Evolutionary conservation across 768 basidiomycete genomes (phyloP).

Genomic region (Boletus rubescentipes): DNA sequence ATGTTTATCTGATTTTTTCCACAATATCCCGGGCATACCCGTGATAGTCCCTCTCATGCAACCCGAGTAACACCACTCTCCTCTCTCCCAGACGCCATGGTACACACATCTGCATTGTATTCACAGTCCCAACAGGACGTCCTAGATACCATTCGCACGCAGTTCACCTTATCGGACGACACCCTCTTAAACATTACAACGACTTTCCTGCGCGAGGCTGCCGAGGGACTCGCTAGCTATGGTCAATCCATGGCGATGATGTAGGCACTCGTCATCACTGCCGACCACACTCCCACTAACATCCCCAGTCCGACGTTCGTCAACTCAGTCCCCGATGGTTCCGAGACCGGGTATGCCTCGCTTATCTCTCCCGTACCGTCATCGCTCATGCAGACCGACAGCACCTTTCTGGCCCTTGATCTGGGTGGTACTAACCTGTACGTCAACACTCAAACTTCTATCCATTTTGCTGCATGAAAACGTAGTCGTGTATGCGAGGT

Average conservation of each 20-base stretch:
- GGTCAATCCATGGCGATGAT: slow-evolving; percentile 92
- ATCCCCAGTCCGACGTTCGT: slow-evolving; percentile 82
- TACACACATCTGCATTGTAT: slow-evolving; percentile 41
- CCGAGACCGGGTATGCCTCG: slow-evolving; percentile 78
- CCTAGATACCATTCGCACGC: slow-evolving; percentile 65
- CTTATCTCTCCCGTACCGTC: neutral
- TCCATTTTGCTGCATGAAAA: neutral
- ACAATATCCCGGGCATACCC: no score
- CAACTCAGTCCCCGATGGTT: slow-evolving; percentile 91
- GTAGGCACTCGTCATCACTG: slow-evolving; percentile 37
- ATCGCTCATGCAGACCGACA: slow-evolving; percentile 32
- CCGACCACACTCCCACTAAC: neutral
- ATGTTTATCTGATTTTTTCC: no score
- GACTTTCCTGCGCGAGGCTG: slow-evolving; percentile 80
- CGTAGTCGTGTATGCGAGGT: slow-evolving; percentile 93
- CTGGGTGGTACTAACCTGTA: slow-evolving; percentile 97
- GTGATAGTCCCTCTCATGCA: no score
- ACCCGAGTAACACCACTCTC: no score
- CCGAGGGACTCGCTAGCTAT: slow-evolving; percentile 69
- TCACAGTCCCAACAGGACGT: slow-evolving; percentile 45
- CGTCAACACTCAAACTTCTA: slow-evolving; percentile 28
- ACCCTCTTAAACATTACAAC: slow-evolving; percentile 67
- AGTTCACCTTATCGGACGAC: slow-evolving; percentile 67
- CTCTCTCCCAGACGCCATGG: slow-evolving; percentile 23
- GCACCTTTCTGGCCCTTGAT: slow-evolving; percentile 94